A percentile compares a stretch with the other conserved stretches of the same genome.
Evolutionary conservation across 1,139 yeast species (phyloP).

Genomic region (Lodderomyces orthopsilosis): DNA sequence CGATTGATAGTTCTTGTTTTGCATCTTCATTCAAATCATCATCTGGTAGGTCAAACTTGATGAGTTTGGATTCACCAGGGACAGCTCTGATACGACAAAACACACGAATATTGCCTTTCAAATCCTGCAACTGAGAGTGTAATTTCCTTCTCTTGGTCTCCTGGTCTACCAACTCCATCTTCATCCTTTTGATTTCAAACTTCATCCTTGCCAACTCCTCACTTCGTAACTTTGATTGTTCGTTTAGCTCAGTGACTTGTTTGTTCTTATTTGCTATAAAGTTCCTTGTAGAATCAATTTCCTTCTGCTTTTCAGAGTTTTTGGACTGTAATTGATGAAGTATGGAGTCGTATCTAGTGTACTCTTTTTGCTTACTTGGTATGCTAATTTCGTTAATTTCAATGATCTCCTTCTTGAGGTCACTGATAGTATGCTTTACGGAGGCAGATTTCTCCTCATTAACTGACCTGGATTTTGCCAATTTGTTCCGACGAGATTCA

Average conservation of each 20-base stretch:
- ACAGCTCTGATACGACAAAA: conserved; percentile 80
- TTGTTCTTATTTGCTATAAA: not conserved
- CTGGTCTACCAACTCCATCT: conserved; percentile 10
- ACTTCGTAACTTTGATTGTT: conserved; percentile 2
- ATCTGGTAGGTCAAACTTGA: conserved; percentile 42
- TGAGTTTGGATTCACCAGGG: conserved; percentile 29
- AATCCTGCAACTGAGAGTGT: conserved; percentile 76
- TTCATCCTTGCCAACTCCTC: conserved; percentile 6
- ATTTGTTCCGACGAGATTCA: conserved; percentile 24
- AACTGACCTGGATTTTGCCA: conserved; percentile 17
- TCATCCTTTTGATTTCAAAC: conserved; percentile 22
- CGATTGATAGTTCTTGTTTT: conserved; percentile 44
- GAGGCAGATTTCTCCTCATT: conserved; percentile 8
- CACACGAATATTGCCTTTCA: conserved; percentile 90
- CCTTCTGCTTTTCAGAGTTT: conserved; percentile 11
- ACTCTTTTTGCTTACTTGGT: conserved; percentile 6
- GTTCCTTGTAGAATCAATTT: conserved; percentile 2
- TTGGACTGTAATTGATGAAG: conserved; percentile 9
- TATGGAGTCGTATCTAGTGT: conserved; percentile 6
- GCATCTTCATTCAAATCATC: conserved; percentile 48
- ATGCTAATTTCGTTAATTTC: conserved; percentile 2
- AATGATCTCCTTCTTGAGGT: conserved; percentile 1
- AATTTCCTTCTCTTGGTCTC: conserved; percentile 50
- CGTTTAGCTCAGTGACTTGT: not conserved
- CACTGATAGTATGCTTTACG: conserved; percentile 6